A percentile compares a stretch with the other conserved stretches of the same genome.
Conservation (phyloP, 306 rosid genomes). For the Delonix regia region DNA sequence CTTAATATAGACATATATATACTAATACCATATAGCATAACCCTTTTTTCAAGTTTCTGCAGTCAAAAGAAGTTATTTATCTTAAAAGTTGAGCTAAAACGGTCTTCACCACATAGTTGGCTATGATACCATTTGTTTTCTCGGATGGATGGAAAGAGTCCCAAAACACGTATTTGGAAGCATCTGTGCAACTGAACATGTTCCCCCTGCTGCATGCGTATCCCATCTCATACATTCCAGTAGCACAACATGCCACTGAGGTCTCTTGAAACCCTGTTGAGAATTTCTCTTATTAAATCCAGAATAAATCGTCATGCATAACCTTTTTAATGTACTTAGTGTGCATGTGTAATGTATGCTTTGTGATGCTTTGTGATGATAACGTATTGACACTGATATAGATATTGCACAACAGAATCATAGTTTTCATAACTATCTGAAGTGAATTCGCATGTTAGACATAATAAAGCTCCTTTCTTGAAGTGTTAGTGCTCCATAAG, state of each 20-base stretch:
- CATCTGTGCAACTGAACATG: slow-evolving; percentile 74
- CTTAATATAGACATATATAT: background rate
- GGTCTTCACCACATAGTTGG: slow-evolving; percentile 42
- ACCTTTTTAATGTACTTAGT: too few species aligned
- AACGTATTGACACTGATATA: too few species aligned
- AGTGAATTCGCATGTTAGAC: too few species aligned
- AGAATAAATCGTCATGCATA: too few species aligned
- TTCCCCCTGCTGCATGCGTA: slow-evolving; percentile 65
- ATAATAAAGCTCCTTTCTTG: too few species aligned
- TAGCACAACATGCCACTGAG: slow-evolving; percentile 80
- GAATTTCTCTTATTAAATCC: background rate
- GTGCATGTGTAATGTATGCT: too few species aligned
- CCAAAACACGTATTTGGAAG: slow-evolving; percentile 70
- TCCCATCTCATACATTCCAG: slow-evolving; percentile 92
- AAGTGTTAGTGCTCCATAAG: too few species aligned
- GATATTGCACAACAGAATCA: too few species aligned
- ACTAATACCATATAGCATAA: slow-evolving; percentile 13
- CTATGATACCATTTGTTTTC: slow-evolving; percentile 54
- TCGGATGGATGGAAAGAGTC: slow-evolving; percentile 62
- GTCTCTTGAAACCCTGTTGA: slow-evolving; percentile 64
- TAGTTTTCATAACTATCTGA: too few species aligned
- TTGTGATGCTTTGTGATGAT: too few species aligned
- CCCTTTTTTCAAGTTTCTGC: background rate
- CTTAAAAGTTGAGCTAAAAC: slow-evolving; percentile 33
- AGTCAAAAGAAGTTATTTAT: slow-evolving; percentile 2